These are phyloP conservation scores for Huntiella bhutanensis DNA, from an alignment of 2,329 filamentous ascomycete species.

Conservation along the genomic window DNA sequence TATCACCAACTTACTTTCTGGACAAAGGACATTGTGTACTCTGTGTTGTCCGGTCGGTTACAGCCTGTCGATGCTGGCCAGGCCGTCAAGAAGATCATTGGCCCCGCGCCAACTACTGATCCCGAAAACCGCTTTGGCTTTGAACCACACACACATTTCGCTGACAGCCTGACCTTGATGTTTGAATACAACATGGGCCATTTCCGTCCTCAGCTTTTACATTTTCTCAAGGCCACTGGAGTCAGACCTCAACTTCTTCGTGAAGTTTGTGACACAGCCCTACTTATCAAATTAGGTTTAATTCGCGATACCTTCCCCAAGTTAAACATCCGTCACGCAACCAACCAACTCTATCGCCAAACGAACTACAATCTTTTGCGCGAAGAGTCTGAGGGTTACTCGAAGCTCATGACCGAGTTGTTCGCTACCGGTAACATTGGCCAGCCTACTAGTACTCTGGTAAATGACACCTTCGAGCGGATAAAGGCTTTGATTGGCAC, in stretches of 20 bases:
- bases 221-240: slow-evolving; percentile 52
- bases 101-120: slow-evolving; percentile 31
- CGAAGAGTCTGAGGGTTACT: slow-evolving; percentile 92
- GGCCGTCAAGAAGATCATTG: slow-evolving; percentile 56
- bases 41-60: slow-evolving; percentile 51
- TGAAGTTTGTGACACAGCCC: slow-evolving; percentile 58
- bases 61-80: slow-evolving; percentile 49
- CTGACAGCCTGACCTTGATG: slow-evolving; percentile 66
- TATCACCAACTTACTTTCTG: slow-evolving; percentile 48
- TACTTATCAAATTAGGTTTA: slow-evolving; percentile 59
- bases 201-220: slow-evolving; percentile 34
- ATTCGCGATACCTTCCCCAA: slow-evolving; percentile 71
- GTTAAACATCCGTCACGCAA: slow-evolving; percentile 73
- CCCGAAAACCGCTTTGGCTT: slow-evolving; percentile 32
- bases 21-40: slow-evolving; percentile 70
- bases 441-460: slow-evolving; percentile 54
- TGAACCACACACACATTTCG: slow-evolving; percentile 51
- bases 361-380: slow-evolving; percentile 91
- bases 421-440: slow-evolving; percentile 70
- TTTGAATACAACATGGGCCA: slow-evolving; percentile 46
- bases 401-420: slow-evolving; percentile 86
- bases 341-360: slow-evolving; percentile 83
- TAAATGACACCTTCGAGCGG: slow-evolving; percentile 72
- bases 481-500: slow-evolving; percentile 91
- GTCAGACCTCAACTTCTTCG: slow-evolving; percentile 59